A percentile compares a stretch with the other conserved stretches of the same genome.
phyloP scores from a whole-genome alignment of 2,329 filamentous ascomycete genomes.

The Lithohypha guttulata region DNA sequence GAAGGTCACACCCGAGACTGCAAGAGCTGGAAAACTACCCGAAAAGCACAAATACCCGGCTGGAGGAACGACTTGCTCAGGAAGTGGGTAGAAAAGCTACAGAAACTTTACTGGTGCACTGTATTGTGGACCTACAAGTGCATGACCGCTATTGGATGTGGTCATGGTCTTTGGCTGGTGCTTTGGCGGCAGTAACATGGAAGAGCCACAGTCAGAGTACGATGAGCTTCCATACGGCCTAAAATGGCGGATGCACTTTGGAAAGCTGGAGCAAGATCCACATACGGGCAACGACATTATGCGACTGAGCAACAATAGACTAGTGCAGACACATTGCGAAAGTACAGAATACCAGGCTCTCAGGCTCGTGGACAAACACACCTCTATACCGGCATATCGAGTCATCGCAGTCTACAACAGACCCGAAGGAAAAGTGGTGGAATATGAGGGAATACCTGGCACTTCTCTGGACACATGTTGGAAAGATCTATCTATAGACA shows the following conservation, averaged over 20 bases:
- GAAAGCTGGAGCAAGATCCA: constrained; percentile 18
- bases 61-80: background rate
- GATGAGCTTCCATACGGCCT: constrained; percentile 18
- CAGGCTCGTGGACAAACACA: constrained; percentile 19
- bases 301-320: constrained; percentile 17
- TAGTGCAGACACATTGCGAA: constrained; percentile 20
- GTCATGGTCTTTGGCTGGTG: constrained; percentile 11
- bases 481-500: constrained; percentile 16
- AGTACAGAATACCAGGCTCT: constrained; percentile 22
- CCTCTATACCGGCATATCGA: constrained; percentile 19
- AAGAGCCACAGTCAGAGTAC: constrained; percentile 20
- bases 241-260: constrained; percentile 19
- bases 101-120: background rate
- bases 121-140: background rate
- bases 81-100: background rate
- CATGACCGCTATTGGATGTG: background rate
- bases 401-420: constrained; percentile 19
- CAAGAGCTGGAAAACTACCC: background rate
- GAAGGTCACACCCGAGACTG: constrained; percentile 2
- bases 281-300: constrained; percentile 16
- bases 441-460: constrained; percentile 19
- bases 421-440: constrained; percentile 20
- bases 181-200: constrained; percentile 13
- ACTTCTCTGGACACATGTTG: constrained; percentile 16
- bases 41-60: background rate